Evolutionary conservation across 768 basidiomycete species (phyloP).

Genomic region (Phylloporus rhodoxanthus): DNA sequence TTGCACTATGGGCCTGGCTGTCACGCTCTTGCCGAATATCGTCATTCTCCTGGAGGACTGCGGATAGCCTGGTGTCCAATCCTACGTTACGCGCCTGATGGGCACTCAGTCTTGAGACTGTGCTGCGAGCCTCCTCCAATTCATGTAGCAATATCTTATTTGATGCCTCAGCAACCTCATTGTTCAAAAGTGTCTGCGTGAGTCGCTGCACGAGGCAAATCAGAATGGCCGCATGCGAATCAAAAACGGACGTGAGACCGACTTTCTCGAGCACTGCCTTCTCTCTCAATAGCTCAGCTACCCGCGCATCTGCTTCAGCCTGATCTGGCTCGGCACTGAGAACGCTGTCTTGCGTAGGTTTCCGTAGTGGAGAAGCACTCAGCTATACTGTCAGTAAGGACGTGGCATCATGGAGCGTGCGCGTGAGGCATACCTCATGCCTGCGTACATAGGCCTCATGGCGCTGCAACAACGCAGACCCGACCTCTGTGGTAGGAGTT

Average conservation of each 20-base stretch:
- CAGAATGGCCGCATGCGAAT: conserved; percentile 1
- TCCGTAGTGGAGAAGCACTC: conserved; percentile 11
- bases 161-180: conserved; percentile 74
- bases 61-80: conserved; percentile 59
- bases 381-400: conserved; percentile 16
- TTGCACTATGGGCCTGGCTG: conserved; percentile 59
- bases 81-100: conserved; percentile 67
- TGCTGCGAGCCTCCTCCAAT: conserved; percentile 64
- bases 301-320: conserved; percentile 29
- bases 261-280: conserved; percentile 52
- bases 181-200: conserved; percentile 73
- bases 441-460: conserved; percentile 82
- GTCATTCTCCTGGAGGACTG: conserved; percentile 69
- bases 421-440: conserved; percentile 48
- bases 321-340: conserved; percentile 10
- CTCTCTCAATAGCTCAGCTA: conserved; percentile 44
- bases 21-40: conserved; percentile 83
- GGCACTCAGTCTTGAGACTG: conserved; percentile 60
- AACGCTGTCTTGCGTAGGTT: conserved; percentile 10
- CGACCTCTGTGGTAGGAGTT: conserved; percentile 57
- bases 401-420: conserved; percentile 4
- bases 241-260: neutral
- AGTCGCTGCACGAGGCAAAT: conserved; percentile 47
- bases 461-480: conserved; percentile 78
- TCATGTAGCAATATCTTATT: conserved; percentile 70